These are phyloP conservation scores for Lentinula edodes DNA, from an alignment of 768 basidiomycete genomes.

Conservation along the genomic window DNA sequence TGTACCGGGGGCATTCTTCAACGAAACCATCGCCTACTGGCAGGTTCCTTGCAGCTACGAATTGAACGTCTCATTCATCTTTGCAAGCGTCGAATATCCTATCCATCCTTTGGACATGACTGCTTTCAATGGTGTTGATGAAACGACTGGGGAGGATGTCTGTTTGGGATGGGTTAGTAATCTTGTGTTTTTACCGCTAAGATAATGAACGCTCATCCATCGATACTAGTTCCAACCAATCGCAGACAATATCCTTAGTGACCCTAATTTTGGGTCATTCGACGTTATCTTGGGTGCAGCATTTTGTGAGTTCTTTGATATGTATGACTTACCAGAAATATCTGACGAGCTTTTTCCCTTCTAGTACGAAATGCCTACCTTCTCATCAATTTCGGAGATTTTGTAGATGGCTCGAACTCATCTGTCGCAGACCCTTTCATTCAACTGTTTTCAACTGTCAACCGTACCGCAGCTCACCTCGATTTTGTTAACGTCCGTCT, in stretches of 20 bases:
- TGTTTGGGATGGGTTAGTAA: slow-evolving; percentile 9
- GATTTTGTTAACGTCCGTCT: slow-evolving; percentile 16
- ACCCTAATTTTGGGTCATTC: not conserved
- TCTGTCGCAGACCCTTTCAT: slow-evolving; percentile 14
- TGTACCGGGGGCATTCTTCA: slow-evolving; percentile 14
- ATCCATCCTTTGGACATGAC: slow-evolving; percentile 19
- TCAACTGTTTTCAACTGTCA: slow-evolving; percentile 15
- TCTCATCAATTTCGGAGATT: slow-evolving; percentile 19
- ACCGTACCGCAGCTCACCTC: slow-evolving; percentile 11
- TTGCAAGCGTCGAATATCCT: slow-evolving; percentile 14
- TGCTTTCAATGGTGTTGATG: not conserved
- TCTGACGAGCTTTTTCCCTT: not conserved
- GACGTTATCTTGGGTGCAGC: slow-evolving; percentile 11
- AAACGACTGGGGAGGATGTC: slow-evolving; percentile 2
- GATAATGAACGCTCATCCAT: not conserved
- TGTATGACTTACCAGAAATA: not conserved
- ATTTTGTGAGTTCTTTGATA: slow-evolving; percentile 6
- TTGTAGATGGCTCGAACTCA: slow-evolving; percentile 13
- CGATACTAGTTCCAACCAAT: not conserved
- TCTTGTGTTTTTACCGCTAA: not conserved
- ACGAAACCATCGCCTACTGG: slow-evolving; percentile 8
- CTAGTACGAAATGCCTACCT: slow-evolving; percentile 17
- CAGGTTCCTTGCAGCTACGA: slow-evolving; percentile 17
- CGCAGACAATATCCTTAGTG: not conserved
- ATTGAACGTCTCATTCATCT: slow-evolving; percentile 15